These are phyloP conservation scores for Stachybotrys elegans DNA, from an alignment of 2,329 filamentous ascomycete genomes.

Conservation along the genomic window DNA sequence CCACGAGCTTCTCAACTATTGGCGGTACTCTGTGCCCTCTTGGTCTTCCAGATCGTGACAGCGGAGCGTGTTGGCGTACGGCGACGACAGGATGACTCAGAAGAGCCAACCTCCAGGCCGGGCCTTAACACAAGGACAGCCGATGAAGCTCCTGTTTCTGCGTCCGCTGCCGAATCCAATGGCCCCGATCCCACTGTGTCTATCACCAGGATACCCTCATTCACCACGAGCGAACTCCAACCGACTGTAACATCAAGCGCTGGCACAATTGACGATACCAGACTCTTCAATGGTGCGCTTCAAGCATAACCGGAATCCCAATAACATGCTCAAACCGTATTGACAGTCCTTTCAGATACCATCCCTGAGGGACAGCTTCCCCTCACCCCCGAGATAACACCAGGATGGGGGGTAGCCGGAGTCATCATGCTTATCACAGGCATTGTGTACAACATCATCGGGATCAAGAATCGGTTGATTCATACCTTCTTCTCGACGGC, in stretches of 20 bases:
- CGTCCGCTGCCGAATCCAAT: slow-evolving; percentile 10
- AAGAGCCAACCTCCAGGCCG: slow-evolving; percentile 8
- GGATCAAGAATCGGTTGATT: slow-evolving; percentile 75
- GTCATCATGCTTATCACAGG: slow-evolving; percentile 71
- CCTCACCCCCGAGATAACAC: slow-evolving; percentile 68
- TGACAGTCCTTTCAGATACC: slow-evolving; percentile 28
- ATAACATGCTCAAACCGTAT: too few species aligned
- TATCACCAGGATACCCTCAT: slow-evolving; percentile 7
- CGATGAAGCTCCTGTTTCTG: slow-evolving; percentile 10
- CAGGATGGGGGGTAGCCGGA: slow-evolving; percentile 74
- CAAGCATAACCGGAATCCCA: slow-evolving; percentile 5
- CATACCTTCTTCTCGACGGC: slow-evolving; percentile 77
- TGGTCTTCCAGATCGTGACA: slow-evolving; percentile 31
- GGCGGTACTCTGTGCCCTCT: slow-evolving; percentile 32
- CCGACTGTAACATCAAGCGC: slow-evolving; percentile 14
- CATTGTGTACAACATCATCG: slow-evolving; percentile 66
- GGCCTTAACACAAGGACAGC: slow-evolving; percentile 4
- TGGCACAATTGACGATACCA: slow-evolving; percentile 19
- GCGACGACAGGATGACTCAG: slow-evolving; percentile 26
- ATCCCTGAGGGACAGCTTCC: slow-evolving; percentile 57
- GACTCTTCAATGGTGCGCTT: slow-evolving; percentile 28
- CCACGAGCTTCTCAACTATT: slow-evolving; percentile 25
- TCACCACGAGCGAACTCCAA: slow-evolving; percentile 9
- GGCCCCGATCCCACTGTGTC: slow-evolving; percentile 6
- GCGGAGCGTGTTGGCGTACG: slow-evolving; percentile 26